Evolutionary conservation across 208 protist species (phyloP).

Genomic region (Trypanosoma caninum): DNA sequence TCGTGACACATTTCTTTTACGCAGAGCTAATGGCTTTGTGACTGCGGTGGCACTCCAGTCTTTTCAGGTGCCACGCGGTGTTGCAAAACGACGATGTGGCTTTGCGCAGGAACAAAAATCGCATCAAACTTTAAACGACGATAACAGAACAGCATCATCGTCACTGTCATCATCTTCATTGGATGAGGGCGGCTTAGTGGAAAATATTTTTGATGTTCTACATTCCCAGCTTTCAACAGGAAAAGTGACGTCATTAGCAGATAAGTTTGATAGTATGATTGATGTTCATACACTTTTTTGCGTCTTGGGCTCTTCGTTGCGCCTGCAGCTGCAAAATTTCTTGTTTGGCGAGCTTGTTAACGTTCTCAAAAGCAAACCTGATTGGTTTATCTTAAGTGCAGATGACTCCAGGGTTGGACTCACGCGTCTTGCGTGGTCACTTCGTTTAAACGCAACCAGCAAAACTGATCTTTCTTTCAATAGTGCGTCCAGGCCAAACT

Average conservation of each 20-base stretch:
- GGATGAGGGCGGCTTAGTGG: constrained; percentile 15
- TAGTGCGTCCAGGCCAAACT: background rate
- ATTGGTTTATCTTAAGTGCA: constrained; percentile 19
- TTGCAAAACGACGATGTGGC: background rate
- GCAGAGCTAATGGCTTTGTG: background rate
- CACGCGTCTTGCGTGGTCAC: background rate
- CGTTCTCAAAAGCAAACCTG: constrained; percentile 13
- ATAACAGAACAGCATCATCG: background rate
- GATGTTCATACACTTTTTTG: constrained; percentile 19
- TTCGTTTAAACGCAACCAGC: background rate
- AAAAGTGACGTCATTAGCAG: background rate
- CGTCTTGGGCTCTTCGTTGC: constrained; percentile 6
- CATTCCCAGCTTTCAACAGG: background rate
- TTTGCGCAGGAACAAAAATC: background rate
- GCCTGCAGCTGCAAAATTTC: constrained; percentile 17
- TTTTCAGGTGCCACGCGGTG: background rate
- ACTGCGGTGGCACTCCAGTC: background rate
- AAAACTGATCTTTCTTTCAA: background rate
- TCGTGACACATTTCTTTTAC: background rate
- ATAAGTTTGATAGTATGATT: background rate
- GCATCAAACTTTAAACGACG: background rate
- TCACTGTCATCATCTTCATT: background rate
- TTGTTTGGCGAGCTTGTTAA: constrained; percentile 14
- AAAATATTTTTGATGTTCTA: constrained; percentile 16
- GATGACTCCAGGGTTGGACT: constrained; percentile 10